phyloP scores from a whole-genome alignment of 495 filamentous ascomycete genomes.

The Polyplosphaeria fusca region DNA sequence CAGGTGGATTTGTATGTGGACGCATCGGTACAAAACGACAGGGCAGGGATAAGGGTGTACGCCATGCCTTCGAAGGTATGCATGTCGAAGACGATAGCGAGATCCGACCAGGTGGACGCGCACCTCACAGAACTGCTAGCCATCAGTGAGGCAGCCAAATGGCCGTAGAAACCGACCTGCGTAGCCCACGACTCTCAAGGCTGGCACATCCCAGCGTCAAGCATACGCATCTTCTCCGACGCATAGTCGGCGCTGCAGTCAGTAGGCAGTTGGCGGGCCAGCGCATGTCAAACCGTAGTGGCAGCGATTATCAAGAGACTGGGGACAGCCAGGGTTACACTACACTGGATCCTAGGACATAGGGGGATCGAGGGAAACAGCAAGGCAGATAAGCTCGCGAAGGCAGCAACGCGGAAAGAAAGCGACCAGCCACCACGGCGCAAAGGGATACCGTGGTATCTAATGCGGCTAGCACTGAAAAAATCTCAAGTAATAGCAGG shows the following conservation, averaged over 20 bases:
- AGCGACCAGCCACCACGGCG: conserved; percentile 19
- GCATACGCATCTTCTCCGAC: conserved; percentile 24
- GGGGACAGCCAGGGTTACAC: conserved; percentile 15
- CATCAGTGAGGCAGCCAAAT: conserved; percentile 20
- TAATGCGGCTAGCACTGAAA: conserved; percentile 18
- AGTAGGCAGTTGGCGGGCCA: conserved; percentile 21
- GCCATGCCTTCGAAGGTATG: conserved; percentile 2
- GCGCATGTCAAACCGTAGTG: conserved; percentile 18
- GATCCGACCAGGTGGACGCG: conserved; percentile 14
- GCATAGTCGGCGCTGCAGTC: conserved; percentile 20
- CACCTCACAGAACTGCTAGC: conserved; percentile 19
- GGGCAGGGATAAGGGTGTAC: conserved; percentile 2
- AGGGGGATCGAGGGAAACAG: conserved; percentile 22
- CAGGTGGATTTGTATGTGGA: conserved; percentile 26
- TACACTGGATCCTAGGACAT: conserved; percentile 23
- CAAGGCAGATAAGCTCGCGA: conserved; percentile 18
- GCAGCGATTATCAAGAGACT: conserved; percentile 29
- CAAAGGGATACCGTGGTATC: conserved; percentile 20
- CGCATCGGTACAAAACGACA: conserved; percentile 18
- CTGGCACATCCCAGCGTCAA: conserved; percentile 6
- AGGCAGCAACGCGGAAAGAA: conserved; percentile 19
- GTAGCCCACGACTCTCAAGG: background rate
- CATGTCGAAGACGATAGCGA: conserved; percentile 16
- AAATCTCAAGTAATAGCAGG: conserved; percentile 8
- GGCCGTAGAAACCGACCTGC: conserved; percentile 11